A percentile compares a stretch with the other conserved stretches of the same genome.
Evolutionary conservation across 805 yeast species (phyloP).

Genomic region (Wickerhamiella dianesei): DNA sequence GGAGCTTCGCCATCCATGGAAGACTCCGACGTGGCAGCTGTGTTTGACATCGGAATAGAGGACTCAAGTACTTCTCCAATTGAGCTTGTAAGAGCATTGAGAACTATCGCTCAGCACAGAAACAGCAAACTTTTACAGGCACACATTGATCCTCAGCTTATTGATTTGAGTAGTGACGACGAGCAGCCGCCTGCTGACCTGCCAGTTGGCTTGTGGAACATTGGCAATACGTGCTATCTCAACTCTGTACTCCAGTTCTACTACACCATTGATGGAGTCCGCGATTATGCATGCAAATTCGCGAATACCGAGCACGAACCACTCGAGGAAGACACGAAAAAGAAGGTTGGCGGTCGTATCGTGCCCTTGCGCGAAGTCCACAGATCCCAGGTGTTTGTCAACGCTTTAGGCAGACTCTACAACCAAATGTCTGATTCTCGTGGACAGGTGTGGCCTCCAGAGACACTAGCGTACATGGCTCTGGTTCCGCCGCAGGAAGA

Average conservation of each 20-base stretch:
- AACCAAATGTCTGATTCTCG: slow-evolving; percentile 45
- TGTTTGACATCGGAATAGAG: slow-evolving; percentile 49
- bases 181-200: slow-evolving; percentile 20
- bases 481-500: slow-evolving; percentile 32
- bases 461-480: slow-evolving; percentile 78
- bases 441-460: slow-evolving; percentile 64
- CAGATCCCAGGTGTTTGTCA: slow-evolving; percentile 71
- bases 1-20: slow-evolving; percentile 41
- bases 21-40: slow-evolving; percentile 63
- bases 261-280: slow-evolving; percentile 69
- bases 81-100: slow-evolving; percentile 43
- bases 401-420: slow-evolving; percentile 57
- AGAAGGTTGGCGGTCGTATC: slow-evolving; percentile 78
- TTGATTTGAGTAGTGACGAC: slow-evolving; percentile 6
- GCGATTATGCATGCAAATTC: slow-evolving; percentile 37
- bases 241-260: slow-evolving; percentile 85
- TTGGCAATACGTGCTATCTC: slow-evolving; percentile 90
- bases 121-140: slow-evolving; percentile 45
- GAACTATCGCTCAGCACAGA: slow-evolving; percentile 39
- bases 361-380: slow-evolving; percentile 68
- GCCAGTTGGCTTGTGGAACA: slow-evolving; percentile 89
- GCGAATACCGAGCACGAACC: slow-evolving; percentile 11
- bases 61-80: slow-evolving; percentile 39
- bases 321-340: slow-evolving; percentile 26
- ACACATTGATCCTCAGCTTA: slow-evolving; percentile 33